Evolutionary conservation across 1,139 yeast species (phyloP).

Genomic region (Eremothecium cymbalariae): DNA sequence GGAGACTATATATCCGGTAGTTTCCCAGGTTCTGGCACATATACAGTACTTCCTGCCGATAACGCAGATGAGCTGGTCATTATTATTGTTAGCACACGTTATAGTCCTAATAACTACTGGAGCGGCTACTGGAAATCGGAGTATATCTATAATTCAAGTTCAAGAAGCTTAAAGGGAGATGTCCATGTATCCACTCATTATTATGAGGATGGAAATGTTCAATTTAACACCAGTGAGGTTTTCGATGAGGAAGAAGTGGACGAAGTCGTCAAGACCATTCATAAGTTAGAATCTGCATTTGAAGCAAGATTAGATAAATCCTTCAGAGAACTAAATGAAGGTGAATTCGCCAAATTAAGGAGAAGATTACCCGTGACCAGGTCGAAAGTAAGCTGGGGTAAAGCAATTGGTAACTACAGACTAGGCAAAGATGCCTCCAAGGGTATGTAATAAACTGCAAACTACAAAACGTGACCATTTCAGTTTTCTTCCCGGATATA

Average conservation of each 20-base stretch:
- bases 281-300: constrained; percentile 49
- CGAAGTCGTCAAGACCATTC: constrained; percentile 42
- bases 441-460: constrained; percentile 21
- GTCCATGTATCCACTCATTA: constrained; percentile 75
- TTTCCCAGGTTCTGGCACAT: constrained; percentile 39
- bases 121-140: constrained; percentile 83
- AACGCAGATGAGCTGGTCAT: constrained; percentile 44
- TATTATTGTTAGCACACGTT: constrained; percentile 62
- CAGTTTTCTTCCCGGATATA: background rate
- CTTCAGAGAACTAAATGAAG: constrained; percentile 68
- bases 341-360: constrained; percentile 73
- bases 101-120: constrained; percentile 72
- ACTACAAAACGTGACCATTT: background rate
- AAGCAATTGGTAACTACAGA: constrained; percentile 81
- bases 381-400: constrained; percentile 91
- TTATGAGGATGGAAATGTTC: constrained; percentile 92
- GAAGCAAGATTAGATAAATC: constrained; percentile 55
- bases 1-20: constrained; percentile 37
- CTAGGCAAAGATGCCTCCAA: constrained; percentile 74
- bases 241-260: constrained; percentile 25
- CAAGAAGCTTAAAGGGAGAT: constrained; percentile 41
- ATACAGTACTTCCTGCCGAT: constrained; percentile 35
- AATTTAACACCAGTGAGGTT: constrained; percentile 52
- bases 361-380: constrained; percentile 89
- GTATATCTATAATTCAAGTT: constrained; percentile 40